Base-by-base conservation (phyloP, 1,139 yeast genomes). In the Pichia sp. region DNA sequence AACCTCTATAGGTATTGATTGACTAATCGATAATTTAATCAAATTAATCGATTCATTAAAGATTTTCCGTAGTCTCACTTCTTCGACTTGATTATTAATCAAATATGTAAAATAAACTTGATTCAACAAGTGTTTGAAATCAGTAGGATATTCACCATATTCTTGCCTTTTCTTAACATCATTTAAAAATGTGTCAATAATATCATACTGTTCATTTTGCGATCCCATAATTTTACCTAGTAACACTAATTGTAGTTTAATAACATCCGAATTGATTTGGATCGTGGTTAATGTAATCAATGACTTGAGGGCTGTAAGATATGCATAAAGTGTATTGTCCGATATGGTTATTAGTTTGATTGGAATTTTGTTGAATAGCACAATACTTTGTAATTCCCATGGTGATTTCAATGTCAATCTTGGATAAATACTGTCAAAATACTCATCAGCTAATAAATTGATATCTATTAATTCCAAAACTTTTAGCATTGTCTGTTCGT, bases 341-440 rank as follows among this genome's bases (percentile, higher is more conserved):
- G 30, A 11, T 8, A 47, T 36, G 3, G 16, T 20, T 3, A 45
- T 26, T 7, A 32, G 23, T 18, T n/a, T 18, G 11, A 32, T 7
- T 24, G 52, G 51, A 3, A 51, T 12, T 25, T 52, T 53, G 12
- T 47, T 53, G 3, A 53, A 38, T 16, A 53, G 29, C 5, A 32
- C 40, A 22, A 53, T 53, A 24, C 55, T 50, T 24, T 53, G 56
- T 34, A 53, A 37, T 13, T 52, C 54, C 51, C 53, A 53, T 30
- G 53, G 54, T 20, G 29, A 35, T 11, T 45, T 32, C 3, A 52
- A 29, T 15, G 42, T 24, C 15, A 52, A 39, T 7, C 25, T 15
- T 4, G 49, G 48, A 41, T 50, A 53, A 4, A 46, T 22, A 3
- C 27, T 26, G 13, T n/a, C 25, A 34, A 53, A 53, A 44, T 52